Conservation (phyloP, 495 filamentous ascomycete species). For the Cetradonia linearis region DNA sequence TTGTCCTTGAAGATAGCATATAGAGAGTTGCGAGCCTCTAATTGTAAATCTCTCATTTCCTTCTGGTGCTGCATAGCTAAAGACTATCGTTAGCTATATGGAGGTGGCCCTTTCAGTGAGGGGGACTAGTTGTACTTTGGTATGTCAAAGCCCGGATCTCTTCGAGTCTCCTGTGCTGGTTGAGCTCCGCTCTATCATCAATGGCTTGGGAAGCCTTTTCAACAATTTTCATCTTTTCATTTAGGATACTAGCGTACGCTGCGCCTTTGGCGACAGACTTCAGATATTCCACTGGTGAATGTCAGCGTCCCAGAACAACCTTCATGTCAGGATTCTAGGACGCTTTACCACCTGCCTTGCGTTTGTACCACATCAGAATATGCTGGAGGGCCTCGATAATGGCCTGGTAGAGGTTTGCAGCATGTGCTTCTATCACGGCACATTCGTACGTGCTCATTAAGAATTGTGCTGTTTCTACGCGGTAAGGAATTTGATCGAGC, state of each 20-base stretch:
- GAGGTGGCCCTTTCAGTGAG: neutral
- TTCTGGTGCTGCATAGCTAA: conserved; percentile 14
- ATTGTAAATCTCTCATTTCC: conserved; percentile 16
- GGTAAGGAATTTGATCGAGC: conserved; percentile 16
- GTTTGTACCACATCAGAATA: conserved; percentile 18
- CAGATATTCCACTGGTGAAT: conserved; percentile 12
- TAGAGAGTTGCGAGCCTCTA: conserved; percentile 21
- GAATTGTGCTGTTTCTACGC: conserved; percentile 17
- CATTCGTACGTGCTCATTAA: conserved; percentile 15
- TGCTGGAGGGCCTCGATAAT: conserved; percentile 19
- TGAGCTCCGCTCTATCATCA: conserved; percentile 7
- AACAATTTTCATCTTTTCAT: conserved; percentile 18
- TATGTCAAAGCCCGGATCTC: conserved; percentile 6
- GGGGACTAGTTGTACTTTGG: conserved; percentile 13
- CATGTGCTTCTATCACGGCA: conserved; percentile 8
- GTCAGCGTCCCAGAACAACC: neutral
- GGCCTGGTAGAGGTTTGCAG: conserved; percentile 14
- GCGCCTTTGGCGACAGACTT: conserved; percentile 16
- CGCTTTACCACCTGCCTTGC: conserved; percentile 18
- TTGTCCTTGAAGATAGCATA: conserved; percentile 17
- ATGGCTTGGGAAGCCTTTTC: conserved; percentile 18
- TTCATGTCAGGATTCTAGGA: neutral
- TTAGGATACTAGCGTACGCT: conserved; percentile 14
- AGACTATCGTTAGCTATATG: conserved; percentile 1
- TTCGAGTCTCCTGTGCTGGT: conserved; percentile 12